A percentile compares a stretch with the other conserved stretches of the same genome.
These are phyloP conservation scores for Pseudotulostoma volvatum DNA, from an alignment of 495 filamentous ascomycete species.

Conservation along the genomic window DNA sequence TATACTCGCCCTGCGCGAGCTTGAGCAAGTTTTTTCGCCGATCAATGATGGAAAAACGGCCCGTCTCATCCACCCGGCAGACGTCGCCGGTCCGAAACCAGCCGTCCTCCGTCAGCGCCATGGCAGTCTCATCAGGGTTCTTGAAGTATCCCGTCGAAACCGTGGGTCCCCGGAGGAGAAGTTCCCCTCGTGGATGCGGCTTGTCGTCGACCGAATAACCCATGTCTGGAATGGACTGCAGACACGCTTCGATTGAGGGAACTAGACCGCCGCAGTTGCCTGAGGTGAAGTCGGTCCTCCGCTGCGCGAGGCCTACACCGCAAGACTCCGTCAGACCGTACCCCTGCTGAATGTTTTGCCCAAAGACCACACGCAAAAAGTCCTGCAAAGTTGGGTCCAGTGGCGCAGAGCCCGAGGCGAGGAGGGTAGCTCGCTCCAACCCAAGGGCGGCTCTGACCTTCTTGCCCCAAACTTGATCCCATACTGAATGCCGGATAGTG, in stretches of 20 bases:
- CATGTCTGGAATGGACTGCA: constrained; percentile 84
- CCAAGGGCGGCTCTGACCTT: constrained; percentile 74
- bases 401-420: constrained; percentile 84
- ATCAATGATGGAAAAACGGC: constrained; percentile 86
- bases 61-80: constrained; percentile 60
- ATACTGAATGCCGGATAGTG: constrained; percentile 68
- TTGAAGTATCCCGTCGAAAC: constrained; percentile 78
- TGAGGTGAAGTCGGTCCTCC: constrained; percentile 46
- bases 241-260: constrained; percentile 54
- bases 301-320: constrained; percentile 55
- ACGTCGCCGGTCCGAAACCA: constrained; percentile 98
- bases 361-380: constrained; percentile 74
- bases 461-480: constrained; percentile 84
- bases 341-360: constrained; percentile 69
- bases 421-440: constrained; percentile 50
- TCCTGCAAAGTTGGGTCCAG: constrained; percentile 74
- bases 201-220: constrained; percentile 83
- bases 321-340: constrained; percentile 97
- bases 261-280: constrained; percentile 71
- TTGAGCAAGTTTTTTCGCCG: constrained; percentile 98
- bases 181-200: constrained; percentile 84
- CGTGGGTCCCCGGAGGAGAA: constrained; percentile 63
- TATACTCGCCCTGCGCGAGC: constrained; percentile 93
- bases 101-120: constrained; percentile 69
- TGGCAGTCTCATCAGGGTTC: constrained; percentile 71